Percentiles rank a stretch among this genome's conserved stretches.
Conservation (phyloP, 139 green algal species). For the Raphidocelis subcapitata region DNA sequence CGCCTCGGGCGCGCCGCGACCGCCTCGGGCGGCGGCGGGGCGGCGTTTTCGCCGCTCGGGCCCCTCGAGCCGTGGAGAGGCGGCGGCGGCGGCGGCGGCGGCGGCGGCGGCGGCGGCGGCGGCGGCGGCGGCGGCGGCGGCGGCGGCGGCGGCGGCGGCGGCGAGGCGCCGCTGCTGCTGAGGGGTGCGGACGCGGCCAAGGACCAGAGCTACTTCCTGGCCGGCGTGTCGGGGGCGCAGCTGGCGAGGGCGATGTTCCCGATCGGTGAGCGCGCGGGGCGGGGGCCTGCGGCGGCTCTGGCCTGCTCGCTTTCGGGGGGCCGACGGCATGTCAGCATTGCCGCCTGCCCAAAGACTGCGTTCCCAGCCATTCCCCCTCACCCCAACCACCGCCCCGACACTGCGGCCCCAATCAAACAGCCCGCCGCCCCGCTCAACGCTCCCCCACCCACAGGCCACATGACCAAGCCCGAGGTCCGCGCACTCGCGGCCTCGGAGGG, state of each 20-base stretch:
- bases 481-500: conserved; percentile 39
- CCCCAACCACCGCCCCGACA: no score
- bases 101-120: background rate
- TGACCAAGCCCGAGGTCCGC: conserved; percentile 67
- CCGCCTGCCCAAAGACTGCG: no score
- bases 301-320: no score
- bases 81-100: background rate
- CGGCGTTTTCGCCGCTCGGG: background rate
- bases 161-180: conserved; percentile 44
- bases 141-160: background rate
- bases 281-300: no score
- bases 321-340: no score
- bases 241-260: conserved; percentile 53
- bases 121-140: background rate
- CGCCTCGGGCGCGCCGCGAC: conserved; percentile 27
- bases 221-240: conserved; percentile 37
- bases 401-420: no score
- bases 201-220: conserved; percentile 86
- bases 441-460: no score
- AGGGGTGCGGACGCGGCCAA: conserved; percentile 56
- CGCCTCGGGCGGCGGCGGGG: background rate
- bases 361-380: no score
- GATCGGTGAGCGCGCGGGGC: conserved; percentile 25
- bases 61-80: no score
- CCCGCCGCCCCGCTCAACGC: no score